Evolutionary conservation across 140 eudicot genomes (phyloP).

Genomic region (Senecio squalidus): DNA sequence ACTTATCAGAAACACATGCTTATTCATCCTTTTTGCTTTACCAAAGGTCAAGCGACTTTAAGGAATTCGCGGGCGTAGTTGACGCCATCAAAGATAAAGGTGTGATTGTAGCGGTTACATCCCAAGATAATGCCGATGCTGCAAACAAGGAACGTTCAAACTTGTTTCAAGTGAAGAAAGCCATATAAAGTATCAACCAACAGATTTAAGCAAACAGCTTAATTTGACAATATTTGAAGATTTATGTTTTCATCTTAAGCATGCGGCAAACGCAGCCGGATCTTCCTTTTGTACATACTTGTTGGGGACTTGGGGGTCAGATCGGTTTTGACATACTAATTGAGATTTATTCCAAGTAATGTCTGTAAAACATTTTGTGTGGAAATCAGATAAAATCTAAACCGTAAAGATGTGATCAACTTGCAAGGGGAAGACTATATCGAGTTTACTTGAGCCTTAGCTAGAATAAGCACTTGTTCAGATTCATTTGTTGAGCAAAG

Average conservation of each 20-base stretch:
- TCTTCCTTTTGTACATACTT: slow-evolving; percentile 12
- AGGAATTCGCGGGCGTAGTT: slow-evolving; percentile 74
- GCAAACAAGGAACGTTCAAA: slow-evolving; percentile 67
- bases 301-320: slow-evolving; percentile 10
- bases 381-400: slow-evolving; percentile 6
- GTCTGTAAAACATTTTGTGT: slow-evolving; percentile 12
- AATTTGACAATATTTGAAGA: too few relatives aligned
- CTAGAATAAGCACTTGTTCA: slow-evolving; percentile 20
- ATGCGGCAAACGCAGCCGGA: slow-evolving; percentile 17
- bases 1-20: neutral
- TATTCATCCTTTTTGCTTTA: neutral
- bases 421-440: slow-evolving; percentile 6
- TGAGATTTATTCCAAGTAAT: slow-evolving; percentile 1
- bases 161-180: slow-evolving; percentile 83
- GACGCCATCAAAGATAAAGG: slow-evolving; percentile 81
- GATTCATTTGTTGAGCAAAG: slow-evolving; percentile 7
- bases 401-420: slow-evolving; percentile 4
- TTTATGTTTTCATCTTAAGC: slow-evolving; percentile 11
- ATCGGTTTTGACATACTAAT: slow-evolving; percentile 9
- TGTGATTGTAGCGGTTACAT: slow-evolving; percentile 89
- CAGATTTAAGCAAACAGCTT: too few relatives aligned
- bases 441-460: slow-evolving; percentile 9
- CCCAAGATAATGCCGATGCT: slow-evolving; percentile 75
- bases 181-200: slow-evolving; percentile 33
- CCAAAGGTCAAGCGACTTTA: slow-evolving; percentile 69